Base-by-base conservation (phyloP, 495 filamentous ascomycete species). In the Neurospora africana region DNA sequence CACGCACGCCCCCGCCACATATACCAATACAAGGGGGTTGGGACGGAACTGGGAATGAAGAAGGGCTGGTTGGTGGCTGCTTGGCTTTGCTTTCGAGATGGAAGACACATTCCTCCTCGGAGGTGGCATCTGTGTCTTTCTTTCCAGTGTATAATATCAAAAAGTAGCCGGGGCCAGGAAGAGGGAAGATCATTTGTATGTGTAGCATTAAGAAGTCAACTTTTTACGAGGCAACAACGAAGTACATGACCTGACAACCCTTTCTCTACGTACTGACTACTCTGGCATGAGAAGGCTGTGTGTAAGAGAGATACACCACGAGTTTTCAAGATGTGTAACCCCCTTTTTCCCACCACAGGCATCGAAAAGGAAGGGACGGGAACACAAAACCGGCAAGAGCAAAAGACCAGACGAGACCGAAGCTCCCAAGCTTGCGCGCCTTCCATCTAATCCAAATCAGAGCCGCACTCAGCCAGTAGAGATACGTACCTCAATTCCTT, bases 61-160 rank as follows among this genome's bases (percentile, higher is more conserved):
- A 47, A 7, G 5, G 53, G 13, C 53, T 61, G 53, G 23, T 17
- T 58, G 23, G 11, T 58, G 47, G 47, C 47, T 58, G 23, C 53
- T 19, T 61, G 23, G 53, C 53, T 61, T 30, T 61, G 53, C 53
- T 61, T 61, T 61, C 53, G 53, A 30, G 23, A 17, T 9, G 23
- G 23, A 61, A 53, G 13, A 61, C 53, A 61, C 5, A 33, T 19
- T 17, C 27, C 5, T 61, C 19, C 41, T n/a, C 19, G 41, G 41
- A 40, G 41, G 41, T 44, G 41, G 27, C 27, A 33, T 17, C 21
- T 30, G 13, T 61, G 44, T 61, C 40, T 30, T 61, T 61, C 13
- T 61, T 61, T 30, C 53, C 53, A 61, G 53, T 75, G 73, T 75
- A 75, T 58, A 75, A 75, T 69, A 73, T 68, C 40, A 43, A 67